phyloP scores from a whole-genome alignment of 164 flowering plant species.

The Dillenia turbinata region DNA sequence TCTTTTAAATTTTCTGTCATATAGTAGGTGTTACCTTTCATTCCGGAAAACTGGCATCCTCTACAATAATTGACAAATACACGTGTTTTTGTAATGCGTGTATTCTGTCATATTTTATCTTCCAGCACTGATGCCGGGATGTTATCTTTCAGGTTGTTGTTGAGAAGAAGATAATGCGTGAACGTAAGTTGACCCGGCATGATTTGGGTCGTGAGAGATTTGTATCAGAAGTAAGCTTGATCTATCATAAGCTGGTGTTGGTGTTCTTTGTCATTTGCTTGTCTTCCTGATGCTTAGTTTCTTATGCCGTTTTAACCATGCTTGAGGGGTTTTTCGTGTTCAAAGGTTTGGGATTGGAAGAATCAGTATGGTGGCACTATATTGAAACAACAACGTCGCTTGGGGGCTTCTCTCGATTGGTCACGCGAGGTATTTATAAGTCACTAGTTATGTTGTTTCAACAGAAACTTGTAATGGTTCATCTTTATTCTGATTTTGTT shows the following conservation, averaged over 20 bases:
- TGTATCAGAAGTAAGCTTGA: constrained; percentile 72
- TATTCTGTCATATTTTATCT: no score
- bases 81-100: no score
- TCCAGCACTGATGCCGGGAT: constrained; percentile 1
- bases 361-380: constrained; percentile 82
- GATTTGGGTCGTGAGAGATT: constrained; percentile 84
- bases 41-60: no score
- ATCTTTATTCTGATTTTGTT: background rate
- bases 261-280: background rate
- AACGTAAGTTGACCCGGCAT: constrained; percentile 73
- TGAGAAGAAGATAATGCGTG: constrained; percentile 95
- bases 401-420: constrained; percentile 99
- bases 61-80: no score
- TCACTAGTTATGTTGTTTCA: no score
- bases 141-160: constrained; percentile 75
- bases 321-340: constrained; percentile 4
- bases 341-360: constrained; percentile 98
- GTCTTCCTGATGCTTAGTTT: background rate
- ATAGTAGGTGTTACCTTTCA: no score
- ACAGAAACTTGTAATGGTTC: background rate
- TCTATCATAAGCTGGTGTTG: constrained; percentile 4
- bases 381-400: constrained; percentile 64
- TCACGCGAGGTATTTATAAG: constrained; percentile 74
- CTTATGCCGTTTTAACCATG: background rate
- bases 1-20: no score